Conservation (phyloP, 2,329 filamentous ascomycete genomes). For the Aspergillus pseudoglaucus region DNA sequence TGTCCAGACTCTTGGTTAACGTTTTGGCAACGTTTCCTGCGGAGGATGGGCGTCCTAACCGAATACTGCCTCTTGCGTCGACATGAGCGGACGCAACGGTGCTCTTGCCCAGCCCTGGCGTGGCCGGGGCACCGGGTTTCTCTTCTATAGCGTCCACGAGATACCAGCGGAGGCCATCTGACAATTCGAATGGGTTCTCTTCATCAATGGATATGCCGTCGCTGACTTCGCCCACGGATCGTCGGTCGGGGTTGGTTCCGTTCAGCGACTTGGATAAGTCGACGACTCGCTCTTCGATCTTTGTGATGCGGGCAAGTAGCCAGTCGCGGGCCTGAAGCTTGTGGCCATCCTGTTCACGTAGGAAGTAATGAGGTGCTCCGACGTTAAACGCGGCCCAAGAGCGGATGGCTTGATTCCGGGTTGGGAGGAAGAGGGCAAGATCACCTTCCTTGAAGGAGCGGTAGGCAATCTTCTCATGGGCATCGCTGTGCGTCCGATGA, state of each 20-base stretch:
- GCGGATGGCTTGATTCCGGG: slow-evolving; percentile 84
- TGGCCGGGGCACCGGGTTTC: slow-evolving; percentile 84
- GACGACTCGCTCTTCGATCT: slow-evolving; percentile 86
- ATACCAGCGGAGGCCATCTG: slow-evolving; percentile 93
- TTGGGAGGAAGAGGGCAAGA: slow-evolving; percentile 86
- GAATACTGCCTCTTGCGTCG: slow-evolving; percentile 68
- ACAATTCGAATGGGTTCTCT: slow-evolving; percentile 95
- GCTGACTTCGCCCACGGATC: slow-evolving; percentile 44
- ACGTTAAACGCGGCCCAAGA: slow-evolving; percentile 99
- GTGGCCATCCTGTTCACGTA: slow-evolving; percentile 86
- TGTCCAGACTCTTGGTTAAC: slow-evolving; percentile 81
- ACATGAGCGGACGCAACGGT: slow-evolving; percentile 85
- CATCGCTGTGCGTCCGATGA: slow-evolving; percentile 71
- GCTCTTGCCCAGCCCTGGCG: slow-evolving; percentile 82
- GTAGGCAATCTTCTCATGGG: slow-evolving; percentile 93
- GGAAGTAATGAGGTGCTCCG: slow-evolving; percentile 92
- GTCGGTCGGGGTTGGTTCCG: slow-evolving; percentile 45
- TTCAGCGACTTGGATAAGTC: slow-evolving; percentile 78
- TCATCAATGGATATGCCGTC: slow-evolving; percentile 63
- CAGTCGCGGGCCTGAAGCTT: slow-evolving; percentile 80
- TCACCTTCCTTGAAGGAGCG: slow-evolving; percentile 95
- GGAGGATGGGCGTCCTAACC: slow-evolving; percentile 47
- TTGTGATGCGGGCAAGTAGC: slow-evolving; percentile 89
- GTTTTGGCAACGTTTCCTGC: slow-evolving; percentile 71
- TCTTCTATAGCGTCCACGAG: slow-evolving; percentile 90